Percentiles rank a stretch among this genome's conserved stretches.
phyloP scores from a whole-genome alignment of 345 rosid species.

The Aquilaria sinensis region DNA sequence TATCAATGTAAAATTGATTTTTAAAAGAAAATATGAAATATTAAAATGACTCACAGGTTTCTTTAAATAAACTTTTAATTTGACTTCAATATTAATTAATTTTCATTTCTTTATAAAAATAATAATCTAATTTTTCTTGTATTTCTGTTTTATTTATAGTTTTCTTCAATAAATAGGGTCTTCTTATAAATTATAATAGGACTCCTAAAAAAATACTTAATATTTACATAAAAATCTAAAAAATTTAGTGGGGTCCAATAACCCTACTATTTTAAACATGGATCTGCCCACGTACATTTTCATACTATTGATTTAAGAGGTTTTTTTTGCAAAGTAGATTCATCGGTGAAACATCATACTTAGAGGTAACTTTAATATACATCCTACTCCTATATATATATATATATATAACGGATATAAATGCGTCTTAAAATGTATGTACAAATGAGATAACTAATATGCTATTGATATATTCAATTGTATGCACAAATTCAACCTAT shows the following conservation, averaged over 20 bases:
- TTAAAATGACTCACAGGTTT: neutral
- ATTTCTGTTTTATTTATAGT: neutral
- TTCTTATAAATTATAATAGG: conserved; percentile 5
- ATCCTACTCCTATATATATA: too few relatives aligned
- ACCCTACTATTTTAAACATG: neutral
- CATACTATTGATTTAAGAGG: neutral
- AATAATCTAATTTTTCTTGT: too few relatives aligned
- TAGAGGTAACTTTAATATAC: neutral
- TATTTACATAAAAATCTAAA: neutral
- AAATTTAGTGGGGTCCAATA: neutral
- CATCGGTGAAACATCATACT: conserved; percentile 10
- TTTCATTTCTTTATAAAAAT: too few relatives aligned
- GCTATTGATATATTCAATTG: too few relatives aligned
- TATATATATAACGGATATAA: too few relatives aligned
- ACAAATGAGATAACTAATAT: too few relatives aligned
- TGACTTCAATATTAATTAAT: neutral
- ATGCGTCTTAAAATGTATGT: too few relatives aligned
- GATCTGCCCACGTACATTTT: neutral
- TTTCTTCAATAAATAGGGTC: neutral
- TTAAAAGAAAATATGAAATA: neutral
- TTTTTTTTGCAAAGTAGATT: neutral
- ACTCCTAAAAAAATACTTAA: conserved; percentile 4
- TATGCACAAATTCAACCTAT: too few relatives aligned
- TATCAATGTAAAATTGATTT: neutral
- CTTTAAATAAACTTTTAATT: neutral